These are phyloP conservation scores for Euphorbia celastroides DNA, from an alignment of 441 rosid species.

Conservation along the genomic window DNA sequence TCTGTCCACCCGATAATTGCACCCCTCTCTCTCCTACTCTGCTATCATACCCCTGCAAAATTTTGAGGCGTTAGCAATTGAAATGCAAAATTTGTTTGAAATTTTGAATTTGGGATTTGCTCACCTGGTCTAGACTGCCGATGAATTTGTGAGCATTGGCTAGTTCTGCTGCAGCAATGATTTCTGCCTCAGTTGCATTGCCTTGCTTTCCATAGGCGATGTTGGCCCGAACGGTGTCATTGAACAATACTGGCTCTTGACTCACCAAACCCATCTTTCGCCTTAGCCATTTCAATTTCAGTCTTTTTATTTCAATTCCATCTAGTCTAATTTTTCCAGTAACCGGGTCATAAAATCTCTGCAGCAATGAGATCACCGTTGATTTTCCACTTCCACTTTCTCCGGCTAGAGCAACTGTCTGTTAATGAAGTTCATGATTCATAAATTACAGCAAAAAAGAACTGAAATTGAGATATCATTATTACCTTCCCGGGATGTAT, in stretches of 20 bases:
- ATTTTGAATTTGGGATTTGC: not conserved
- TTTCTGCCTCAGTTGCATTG: constrained; percentile 52
- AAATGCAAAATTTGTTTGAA: too few relatives aligned
- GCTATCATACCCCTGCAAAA: constrained; percentile 65
- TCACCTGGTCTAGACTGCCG: constrained; percentile 53
- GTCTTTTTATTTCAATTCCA: constrained; percentile 49
- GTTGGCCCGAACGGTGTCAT: constrained; percentile 68
- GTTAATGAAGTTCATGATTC: constrained; percentile 18
- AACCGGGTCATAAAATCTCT: constrained; percentile 74
- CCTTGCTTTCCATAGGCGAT: constrained; percentile 73
- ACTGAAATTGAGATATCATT: not conserved
- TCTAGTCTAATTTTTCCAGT: constrained; percentile 69
- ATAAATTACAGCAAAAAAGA: too few relatives aligned
- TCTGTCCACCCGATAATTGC: constrained; percentile 70
- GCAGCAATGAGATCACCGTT: constrained; percentile 58
- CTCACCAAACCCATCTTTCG: constrained; percentile 74
- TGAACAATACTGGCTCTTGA: constrained; percentile 78
- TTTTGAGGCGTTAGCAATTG: not conserved
- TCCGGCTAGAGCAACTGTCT: constrained; percentile 88
- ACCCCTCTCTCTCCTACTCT: constrained; percentile 71
- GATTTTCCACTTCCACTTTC: constrained; percentile 91
- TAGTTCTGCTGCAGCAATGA: constrained; percentile 50
- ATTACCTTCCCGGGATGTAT: constrained; percentile 63
- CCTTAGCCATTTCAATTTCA: constrained; percentile 67
- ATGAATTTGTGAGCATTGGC: constrained; percentile 86